Conservation (phyloP, 495 filamentous ascomycete genomes). For the Xylaria cubensis region DNA sequence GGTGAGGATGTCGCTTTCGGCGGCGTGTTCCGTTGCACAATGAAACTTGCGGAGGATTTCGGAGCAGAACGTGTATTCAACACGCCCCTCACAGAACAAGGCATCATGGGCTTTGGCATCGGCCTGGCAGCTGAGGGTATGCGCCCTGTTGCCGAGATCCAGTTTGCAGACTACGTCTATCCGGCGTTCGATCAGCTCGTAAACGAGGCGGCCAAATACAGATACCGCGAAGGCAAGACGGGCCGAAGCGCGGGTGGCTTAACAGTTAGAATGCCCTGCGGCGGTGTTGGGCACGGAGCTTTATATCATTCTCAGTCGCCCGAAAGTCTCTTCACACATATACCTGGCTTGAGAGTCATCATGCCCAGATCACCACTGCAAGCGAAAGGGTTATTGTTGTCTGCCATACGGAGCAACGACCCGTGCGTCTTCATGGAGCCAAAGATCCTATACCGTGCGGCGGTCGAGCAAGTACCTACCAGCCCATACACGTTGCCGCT, state of each 20-base stretch:
- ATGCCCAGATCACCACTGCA: slow-evolving; percentile 90
- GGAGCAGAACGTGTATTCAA: slow-evolving; percentile 94
- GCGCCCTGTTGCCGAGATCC: slow-evolving; percentile 93
- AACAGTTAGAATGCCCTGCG: slow-evolving; percentile 93
- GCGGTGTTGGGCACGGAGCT: slow-evolving; percentile 93
- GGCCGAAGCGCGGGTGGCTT: slow-evolving; percentile 75
- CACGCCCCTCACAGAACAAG: slow-evolving; percentile 92
- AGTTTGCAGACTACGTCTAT: slow-evolving; percentile 98
- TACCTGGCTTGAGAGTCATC: slow-evolving; percentile 88
- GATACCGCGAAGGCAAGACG: slow-evolving; percentile 82
- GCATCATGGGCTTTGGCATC: slow-evolving; percentile 92
- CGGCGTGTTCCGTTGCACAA: slow-evolving; percentile 94
- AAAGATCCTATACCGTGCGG: slow-evolving; percentile 92
- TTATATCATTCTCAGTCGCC: slow-evolving; percentile 96
- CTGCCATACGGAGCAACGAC: slow-evolving; percentile 83
- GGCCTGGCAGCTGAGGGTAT: slow-evolving; percentile 89
- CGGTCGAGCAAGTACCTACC: slow-evolving; percentile 91
- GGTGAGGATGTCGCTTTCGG: slow-evolving; percentile 98
- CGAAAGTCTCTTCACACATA: slow-evolving; percentile 89
- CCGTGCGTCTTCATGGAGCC: slow-evolving; percentile 97
- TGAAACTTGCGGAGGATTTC: slow-evolving; percentile 85
- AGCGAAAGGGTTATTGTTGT: slow-evolving; percentile 87
- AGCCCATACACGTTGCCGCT: slow-evolving; percentile 83
- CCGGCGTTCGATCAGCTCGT: slow-evolving; percentile 98
- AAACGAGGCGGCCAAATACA: slow-evolving; percentile 93